These are phyloP conservation scores for Rhizopus arrhizus DNA, from an alignment of 371 early-diverging fungal genomes.

Conservation along the genomic window DNA sequence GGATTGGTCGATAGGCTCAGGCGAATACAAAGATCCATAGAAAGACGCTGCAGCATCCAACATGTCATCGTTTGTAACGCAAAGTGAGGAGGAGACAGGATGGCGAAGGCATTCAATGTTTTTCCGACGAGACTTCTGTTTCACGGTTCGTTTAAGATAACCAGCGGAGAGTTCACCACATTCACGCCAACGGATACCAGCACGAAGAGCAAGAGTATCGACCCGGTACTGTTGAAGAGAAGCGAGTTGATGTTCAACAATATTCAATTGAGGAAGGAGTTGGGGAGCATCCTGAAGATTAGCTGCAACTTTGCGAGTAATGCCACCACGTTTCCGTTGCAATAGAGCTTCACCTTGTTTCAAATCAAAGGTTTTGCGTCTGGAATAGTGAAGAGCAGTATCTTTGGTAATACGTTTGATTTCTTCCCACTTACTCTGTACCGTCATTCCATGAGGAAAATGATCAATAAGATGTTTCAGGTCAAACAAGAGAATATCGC, in stretches of 20 bases:
- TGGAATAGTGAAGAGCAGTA: no score
- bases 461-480: no score
- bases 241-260: constrained; percentile 1
- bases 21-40: constrained; percentile 12
- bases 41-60: constrained; percentile 12
- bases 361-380: no score
- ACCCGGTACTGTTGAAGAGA: constrained; percentile 4
- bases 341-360: neutral
- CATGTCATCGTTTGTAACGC: constrained; percentile 5
- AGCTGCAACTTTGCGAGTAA: constrained; percentile 4
- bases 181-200: constrained; percentile 13
- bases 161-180: constrained; percentile 6
- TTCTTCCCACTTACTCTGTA: no score
- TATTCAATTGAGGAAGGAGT: neutral
- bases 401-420: no score
- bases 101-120: neutral
- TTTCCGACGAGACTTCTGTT: neutral
- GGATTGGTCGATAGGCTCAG: constrained; percentile 5
- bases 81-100: neutral
- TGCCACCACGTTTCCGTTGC: constrained; percentile 8
- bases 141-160: constrained; percentile 9
- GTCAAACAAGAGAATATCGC: no score
- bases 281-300: constrained; percentile 3
- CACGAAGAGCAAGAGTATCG: neutral
- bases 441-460: no score